A percentile compares a stretch with the other conserved stretches of the same genome.
phyloP scores from a whole-genome alignment of 768 basidiomycete genomes.

The Flagelloscypha sp. region DNA sequence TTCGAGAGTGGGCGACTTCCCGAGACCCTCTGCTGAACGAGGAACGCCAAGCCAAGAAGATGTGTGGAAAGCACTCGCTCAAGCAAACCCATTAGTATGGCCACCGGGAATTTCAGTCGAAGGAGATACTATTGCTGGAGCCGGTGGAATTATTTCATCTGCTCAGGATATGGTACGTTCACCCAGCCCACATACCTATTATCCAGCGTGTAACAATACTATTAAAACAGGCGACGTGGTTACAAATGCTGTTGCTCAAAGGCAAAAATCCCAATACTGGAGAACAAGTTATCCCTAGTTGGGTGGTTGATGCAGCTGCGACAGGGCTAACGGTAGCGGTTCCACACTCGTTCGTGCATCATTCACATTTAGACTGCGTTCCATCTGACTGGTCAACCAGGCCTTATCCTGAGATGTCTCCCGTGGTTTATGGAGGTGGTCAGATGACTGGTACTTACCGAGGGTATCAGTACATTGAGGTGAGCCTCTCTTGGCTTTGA shows the following conservation, averaged over 20 bases:
- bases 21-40: constrained; percentile 6
- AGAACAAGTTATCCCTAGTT: constrained; percentile 17
- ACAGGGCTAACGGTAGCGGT: constrained; percentile 15
- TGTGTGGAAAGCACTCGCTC: not conserved
- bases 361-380: not conserved
- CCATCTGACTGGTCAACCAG: constrained; percentile 2
- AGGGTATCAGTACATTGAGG: constrained; percentile 14
- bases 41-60: too few species aligned
- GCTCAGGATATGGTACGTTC: constrained; percentile 19
- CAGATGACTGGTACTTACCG: constrained; percentile 18
- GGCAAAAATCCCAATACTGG: constrained; percentile 17
- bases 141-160: constrained; percentile 21
- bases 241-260: constrained; percentile 19
- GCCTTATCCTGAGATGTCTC: constrained; percentile 17
- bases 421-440: constrained; percentile 19
- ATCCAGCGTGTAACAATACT: not conserved
- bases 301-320: constrained; percentile 15
- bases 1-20: constrained; percentile 9
- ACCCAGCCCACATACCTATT: not conserved
- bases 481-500: not conserved
- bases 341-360: constrained; percentile 11
- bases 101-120: constrained; percentile 16
- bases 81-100: constrained; percentile 4
- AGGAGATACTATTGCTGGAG: constrained; percentile 19
- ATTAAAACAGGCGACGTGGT: constrained; percentile 19